phyloP scores from a whole-genome alignment of 1,284 basidiomycete species.

The Lentinula novae-zelandiae region DNA sequence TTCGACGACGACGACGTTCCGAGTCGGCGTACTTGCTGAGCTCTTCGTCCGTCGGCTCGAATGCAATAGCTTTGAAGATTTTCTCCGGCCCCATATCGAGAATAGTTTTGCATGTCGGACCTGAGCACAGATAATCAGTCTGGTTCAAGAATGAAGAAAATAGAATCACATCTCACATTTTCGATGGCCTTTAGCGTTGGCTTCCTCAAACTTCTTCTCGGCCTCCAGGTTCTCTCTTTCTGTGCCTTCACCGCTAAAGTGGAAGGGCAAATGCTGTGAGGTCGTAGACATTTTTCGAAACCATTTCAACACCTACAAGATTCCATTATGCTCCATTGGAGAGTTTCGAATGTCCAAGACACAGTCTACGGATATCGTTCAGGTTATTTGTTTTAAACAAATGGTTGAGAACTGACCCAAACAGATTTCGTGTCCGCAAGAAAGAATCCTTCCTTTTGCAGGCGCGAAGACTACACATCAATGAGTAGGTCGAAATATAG shows the following conservation, averaged over 20 bases:
- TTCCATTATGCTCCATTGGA: conserved; percentile 48
- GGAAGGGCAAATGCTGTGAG: background rate
- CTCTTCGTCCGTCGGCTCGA: conserved; percentile 33
- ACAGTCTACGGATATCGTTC: conserved; percentile 38
- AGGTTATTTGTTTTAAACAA: background rate
- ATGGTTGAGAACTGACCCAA: conserved; percentile 35
- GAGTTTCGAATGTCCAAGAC: conserved; percentile 45
- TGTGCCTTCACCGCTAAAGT: conserved; percentile 44
- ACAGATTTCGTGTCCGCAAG: conserved; percentile 62
- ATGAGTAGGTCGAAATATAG: background rate
- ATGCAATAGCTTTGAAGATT: conserved; percentile 11
- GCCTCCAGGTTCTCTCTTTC: conserved; percentile 50
- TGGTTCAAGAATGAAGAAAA: background rate
- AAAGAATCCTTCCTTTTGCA: conserved; percentile 47
- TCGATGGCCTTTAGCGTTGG: conserved; percentile 50
- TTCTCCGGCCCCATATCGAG: conserved; percentile 7
- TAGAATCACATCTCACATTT: conserved; percentile 41
- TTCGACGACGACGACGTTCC: conserved; percentile 19
- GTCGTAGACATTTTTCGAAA: background rate
- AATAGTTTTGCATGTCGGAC: conserved; percentile 11
- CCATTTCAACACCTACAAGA: conserved; percentile 41
- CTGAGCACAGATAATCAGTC: background rate
- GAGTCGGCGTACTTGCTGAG: conserved; percentile 25
- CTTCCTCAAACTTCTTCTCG: conserved; percentile 54
- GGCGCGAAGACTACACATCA: conserved; percentile 37